These are phyloP conservation scores for Paramyrothecium roridum DNA, from an alignment of 2,329 filamentous ascomycete species.

Conservation along the genomic window DNA sequence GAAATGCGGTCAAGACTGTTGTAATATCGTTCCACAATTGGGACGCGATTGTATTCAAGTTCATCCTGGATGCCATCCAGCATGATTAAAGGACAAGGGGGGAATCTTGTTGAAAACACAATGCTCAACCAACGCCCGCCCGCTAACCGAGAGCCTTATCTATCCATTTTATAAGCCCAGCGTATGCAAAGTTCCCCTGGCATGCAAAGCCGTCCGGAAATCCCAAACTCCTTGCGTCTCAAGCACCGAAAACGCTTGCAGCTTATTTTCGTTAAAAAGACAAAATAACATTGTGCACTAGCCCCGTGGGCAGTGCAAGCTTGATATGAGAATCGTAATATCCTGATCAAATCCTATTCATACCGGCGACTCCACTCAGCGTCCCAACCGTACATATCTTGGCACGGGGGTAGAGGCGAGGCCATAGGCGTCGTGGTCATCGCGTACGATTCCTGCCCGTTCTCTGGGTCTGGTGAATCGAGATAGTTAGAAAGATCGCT, in stretches of 20 bases:
- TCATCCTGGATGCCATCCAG: neutral
- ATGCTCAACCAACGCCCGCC: neutral
- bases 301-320: too few relatives aligned
- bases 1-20: too few relatives aligned
- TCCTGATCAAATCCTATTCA: neutral
- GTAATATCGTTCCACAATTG: neutral
- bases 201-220: neutral
- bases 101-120: neutral
- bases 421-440: neutral
- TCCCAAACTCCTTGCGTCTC: neutral
- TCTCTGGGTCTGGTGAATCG: conserved; percentile 20
- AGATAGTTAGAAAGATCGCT: conserved; percentile 37
- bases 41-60: neutral
- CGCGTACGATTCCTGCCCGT: neutral
- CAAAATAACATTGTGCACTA: neutral
- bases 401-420: neutral
- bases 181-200: neutral
- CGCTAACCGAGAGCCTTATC: neutral
- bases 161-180: neutral
- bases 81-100: neutral
- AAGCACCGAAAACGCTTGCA: neutral
- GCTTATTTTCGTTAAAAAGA: neutral
- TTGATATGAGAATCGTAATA: too few relatives aligned
- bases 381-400: conserved; percentile 53
- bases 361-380: conserved; percentile 31